phyloP scores from a whole-genome alignment of 164 flowering plant species.

The Cinnamomum chago region DNA sequence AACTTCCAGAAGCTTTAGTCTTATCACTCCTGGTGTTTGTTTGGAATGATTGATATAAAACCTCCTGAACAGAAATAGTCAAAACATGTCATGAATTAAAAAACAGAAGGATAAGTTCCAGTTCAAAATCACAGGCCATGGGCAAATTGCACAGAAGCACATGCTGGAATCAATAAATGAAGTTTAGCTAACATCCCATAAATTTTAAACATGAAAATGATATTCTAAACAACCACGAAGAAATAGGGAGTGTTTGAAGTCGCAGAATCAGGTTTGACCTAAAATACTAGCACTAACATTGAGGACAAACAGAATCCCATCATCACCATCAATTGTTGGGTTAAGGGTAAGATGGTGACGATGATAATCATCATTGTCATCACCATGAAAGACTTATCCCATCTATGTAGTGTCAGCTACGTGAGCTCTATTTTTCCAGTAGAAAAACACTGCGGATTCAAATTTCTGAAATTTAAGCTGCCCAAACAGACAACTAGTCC shows the following conservation, averaged over 20 bases:
- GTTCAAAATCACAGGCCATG: background rate
- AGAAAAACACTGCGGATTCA: background rate
- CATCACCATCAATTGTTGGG: too few relatives aligned
- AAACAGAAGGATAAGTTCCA: background rate
- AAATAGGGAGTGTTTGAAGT: background rate
- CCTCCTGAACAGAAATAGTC: conserved; percentile 19
- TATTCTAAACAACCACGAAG: background rate
- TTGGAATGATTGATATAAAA: conserved; percentile 21
- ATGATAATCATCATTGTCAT: too few relatives aligned
- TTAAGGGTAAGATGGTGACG: too few relatives aligned
- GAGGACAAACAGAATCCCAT: background rate
- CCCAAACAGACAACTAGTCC: background rate
- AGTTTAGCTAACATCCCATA: background rate
- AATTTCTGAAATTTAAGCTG: background rate
- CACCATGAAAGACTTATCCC: too few relatives aligned
- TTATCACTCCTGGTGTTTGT: conserved; percentile 1
- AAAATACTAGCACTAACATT: background rate
- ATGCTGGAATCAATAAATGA: background rate
- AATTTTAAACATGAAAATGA: background rate
- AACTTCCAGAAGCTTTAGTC: conserved; percentile 17
- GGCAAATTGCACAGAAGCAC: background rate
- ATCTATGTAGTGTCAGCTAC: too few relatives aligned
- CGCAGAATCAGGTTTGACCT: background rate
- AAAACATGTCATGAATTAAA: background rate
- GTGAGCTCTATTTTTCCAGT: too few relatives aligned